Evolutionary conservation across 148 eudicot species (phyloP).

Genomic region (Fagopyrum homotropicum): DNA sequence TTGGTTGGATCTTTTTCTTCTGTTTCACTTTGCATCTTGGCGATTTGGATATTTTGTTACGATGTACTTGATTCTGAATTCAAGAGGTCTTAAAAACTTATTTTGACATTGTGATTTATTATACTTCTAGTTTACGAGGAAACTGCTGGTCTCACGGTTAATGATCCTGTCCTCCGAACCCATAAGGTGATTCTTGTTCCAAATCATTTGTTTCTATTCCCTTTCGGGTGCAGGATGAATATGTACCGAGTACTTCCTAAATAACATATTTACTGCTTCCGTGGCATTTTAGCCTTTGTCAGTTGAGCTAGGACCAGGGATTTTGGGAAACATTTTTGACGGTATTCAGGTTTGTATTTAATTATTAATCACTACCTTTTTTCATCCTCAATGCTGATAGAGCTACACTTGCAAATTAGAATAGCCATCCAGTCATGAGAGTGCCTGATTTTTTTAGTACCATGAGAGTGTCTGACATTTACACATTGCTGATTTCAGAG

Average conservation of each 20-base stretch:
- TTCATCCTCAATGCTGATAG: neutral
- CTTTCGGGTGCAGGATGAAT: neutral
- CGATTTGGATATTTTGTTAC: neutral
- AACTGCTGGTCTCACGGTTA: conserved; percentile 93
- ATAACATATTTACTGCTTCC: neutral
- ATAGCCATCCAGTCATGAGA: neutral
- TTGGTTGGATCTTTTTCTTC: neutral
- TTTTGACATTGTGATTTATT: conserved; percentile 2
- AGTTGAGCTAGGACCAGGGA: conserved; percentile 97
- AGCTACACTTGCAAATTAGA: neutral
- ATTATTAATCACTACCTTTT: neutral
- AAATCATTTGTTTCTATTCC: neutral
- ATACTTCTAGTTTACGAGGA: conserved; percentile 78
- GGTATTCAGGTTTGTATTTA: conserved; percentile 75
- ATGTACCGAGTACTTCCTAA: neutral
- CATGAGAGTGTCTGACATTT: conserved; percentile 5
- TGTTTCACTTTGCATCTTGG: neutral
- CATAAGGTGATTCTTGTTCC: conserved; percentile 55
- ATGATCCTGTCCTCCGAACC: conserved; percentile 96
- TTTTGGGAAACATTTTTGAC: conserved; percentile 93
- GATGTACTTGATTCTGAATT: neutral
- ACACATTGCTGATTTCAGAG: conserved; percentile 43
- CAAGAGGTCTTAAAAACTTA: neutral
- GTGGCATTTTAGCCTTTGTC: conserved; percentile 61
- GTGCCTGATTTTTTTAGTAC: neutral